A percentile compares a stretch with the other conserved stretches of the same genome.
phyloP scores from a whole-genome alignment of 306 rosid genomes.

The Pterocarpus santalinus region DNA sequence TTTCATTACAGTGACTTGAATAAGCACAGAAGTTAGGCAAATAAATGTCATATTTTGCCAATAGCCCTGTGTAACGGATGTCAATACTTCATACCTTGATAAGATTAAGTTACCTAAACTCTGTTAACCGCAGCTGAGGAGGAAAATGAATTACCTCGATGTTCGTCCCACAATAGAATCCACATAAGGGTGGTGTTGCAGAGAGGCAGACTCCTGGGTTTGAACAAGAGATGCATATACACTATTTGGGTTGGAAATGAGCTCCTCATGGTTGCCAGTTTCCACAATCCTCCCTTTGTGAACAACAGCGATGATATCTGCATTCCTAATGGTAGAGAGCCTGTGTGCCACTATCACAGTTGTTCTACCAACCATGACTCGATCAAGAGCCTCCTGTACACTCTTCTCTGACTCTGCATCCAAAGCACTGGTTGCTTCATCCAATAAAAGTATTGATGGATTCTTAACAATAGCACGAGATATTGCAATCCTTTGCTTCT shows the following conservation, averaged over 20 bases:
- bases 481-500: constrained; percentile 91
- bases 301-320: constrained; percentile 78
- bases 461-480: constrained; percentile 87
- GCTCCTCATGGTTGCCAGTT: constrained; percentile 91
- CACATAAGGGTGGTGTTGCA: constrained; percentile 57
- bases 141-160: constrained; percentile 61
- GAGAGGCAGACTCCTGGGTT: constrained; percentile 66
- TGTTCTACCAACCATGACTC: constrained; percentile 90
- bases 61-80: not conserved
- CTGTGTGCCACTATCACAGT: constrained; percentile 89
- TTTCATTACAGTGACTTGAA: not conserved
- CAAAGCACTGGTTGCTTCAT: constrained; percentile 94
- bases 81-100: not conserved
- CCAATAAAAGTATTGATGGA: constrained; percentile 80
- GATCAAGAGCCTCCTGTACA: constrained; percentile 94
- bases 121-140: not conserved
- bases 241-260: constrained; percentile 65
- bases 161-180: constrained; percentile 57
- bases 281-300: constrained; percentile 77
- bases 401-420: constrained; percentile 95
- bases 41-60: not conserved
- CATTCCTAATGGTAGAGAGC: constrained; percentile 86
- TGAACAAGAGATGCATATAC: constrained; percentile 79
- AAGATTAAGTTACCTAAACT: constrained; percentile 10
- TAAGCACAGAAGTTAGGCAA: constrained; percentile 18